Percentiles rank a stretch among this genome's conserved stretches.
These are phyloP conservation scores for Pseudofabraea citricarpa DNA, from an alignment of 2,329 filamentous ascomycete species.

Conservation along the genomic window DNA sequence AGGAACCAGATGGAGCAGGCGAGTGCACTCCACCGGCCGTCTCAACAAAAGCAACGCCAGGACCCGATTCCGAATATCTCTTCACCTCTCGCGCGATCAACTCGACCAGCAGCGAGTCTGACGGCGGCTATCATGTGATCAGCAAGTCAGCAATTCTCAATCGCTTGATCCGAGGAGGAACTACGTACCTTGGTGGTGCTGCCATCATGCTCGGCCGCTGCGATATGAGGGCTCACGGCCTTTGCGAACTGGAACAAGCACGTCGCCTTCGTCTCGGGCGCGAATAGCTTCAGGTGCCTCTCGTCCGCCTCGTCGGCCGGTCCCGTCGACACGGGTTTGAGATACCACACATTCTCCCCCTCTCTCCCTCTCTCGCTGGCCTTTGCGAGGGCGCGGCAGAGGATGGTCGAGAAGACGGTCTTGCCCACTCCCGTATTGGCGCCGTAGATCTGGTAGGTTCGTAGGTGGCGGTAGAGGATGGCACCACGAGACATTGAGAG, in stretches of 20 bases:
- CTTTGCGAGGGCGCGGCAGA: conserved; percentile 57
- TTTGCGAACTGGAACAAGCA: conserved; percentile 68
- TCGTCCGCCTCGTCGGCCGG: conserved; percentile 65
- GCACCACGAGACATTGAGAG: conserved; percentile 9
- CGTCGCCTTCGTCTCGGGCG: conserved; percentile 47
- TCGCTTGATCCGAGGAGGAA: too few species aligned
- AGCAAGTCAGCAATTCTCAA: too few species aligned
- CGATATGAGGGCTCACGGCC: conserved; percentile 74
- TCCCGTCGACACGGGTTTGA: conserved; percentile 82
- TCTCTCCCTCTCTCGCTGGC: conserved; percentile 39
- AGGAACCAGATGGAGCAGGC: conserved; percentile 68
- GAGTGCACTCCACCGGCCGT: conserved; percentile 81
- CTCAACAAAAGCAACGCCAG: conserved; percentile 67
- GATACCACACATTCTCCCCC: conserved; percentile 51
- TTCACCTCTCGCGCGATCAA: too few species aligned
- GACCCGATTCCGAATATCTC: conserved; percentile 29
- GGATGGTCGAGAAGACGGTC: conserved; percentile 70
- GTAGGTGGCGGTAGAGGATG: conserved; percentile 46
- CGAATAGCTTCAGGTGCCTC: conserved; percentile 52
- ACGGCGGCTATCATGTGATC: too few species aligned
- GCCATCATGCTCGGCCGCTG: too few species aligned
- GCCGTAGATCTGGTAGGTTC: conserved; percentile 72
- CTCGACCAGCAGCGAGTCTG: too few species aligned
- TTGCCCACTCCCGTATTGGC: conserved; percentile 85
- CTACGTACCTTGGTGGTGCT: too few species aligned